Evolutionary conservation across 768 basidiomycete genomes (phyloP), one percentile per base, ranked within the genome.

Genomic region (Agaricus sinodeliciosus): DNA sequence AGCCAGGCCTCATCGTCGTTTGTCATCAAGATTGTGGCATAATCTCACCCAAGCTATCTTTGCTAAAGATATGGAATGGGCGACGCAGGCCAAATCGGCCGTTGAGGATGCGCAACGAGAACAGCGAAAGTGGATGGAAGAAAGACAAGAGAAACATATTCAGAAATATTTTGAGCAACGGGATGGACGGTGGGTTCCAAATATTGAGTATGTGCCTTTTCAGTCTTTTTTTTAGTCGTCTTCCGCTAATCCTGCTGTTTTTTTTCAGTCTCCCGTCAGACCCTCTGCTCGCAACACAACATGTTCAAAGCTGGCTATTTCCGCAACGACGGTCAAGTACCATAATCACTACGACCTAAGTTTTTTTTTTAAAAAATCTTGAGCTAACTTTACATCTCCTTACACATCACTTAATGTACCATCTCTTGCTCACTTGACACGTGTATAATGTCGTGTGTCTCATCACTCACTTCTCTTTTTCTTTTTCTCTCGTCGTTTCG

Each of bases 61-160:
- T 27, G 74, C 74, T 28, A 90, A 87, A 63, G 93, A 99, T 66
- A 95, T 98, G 92, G 91, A 94, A 60, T 85, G 81, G 9, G 96
- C 96, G 19, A 96, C 94, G 3, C 80, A 79, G 25, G 90, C 92
- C 44, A 99, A 99, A 75, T 80, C 81, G 2, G 76, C 77, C 11
- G 90, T 99, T 0, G 96, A 99, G 71, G 93, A 95, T 58, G 83
- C 83, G 22, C 94, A 98, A 69, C 77, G 96, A 44, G 93, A 96
- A 60, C 67, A 78, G 51, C 82, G 90, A 36, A 81, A 77, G 62
- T 70, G 72, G 64, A 75, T 87, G 56, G 94, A 94, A 54, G 88
- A 87, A 61, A 78, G 66, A 16, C 90, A 89, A 4, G 74, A 80
- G 58, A 70, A 69, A 47, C 84, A 88, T 60, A 70, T 77, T n/a